phyloP scores from a whole-genome alignment of 2,329 filamentous ascomycete species.

The Aspergillus texensis region DNA sequence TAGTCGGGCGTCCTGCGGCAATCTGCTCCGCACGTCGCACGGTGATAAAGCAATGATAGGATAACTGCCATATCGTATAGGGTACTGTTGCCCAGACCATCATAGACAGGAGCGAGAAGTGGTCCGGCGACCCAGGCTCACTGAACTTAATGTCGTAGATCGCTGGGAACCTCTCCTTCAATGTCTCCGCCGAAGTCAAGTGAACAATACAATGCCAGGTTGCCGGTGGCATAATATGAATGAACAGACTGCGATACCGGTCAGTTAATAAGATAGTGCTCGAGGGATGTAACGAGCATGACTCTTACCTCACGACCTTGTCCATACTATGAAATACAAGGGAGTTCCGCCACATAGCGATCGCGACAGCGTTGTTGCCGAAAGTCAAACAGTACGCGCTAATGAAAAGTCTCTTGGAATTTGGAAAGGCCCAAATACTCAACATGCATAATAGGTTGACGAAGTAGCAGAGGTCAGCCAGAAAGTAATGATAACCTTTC shows the following conservation, averaged over 20 bases:
- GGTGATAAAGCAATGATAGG: conserved; percentile 93
- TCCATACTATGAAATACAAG: conserved; percentile 98
- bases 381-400: conserved; percentile 89
- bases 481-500: conserved; percentile 93
- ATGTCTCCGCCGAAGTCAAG: conserved; percentile 66
- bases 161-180: conserved; percentile 76
- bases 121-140: conserved; percentile 69
- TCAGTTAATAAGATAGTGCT: background rate
- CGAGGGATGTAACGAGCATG: background rate
- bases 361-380: conserved; percentile 95
- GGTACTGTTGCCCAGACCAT: conserved; percentile 91
- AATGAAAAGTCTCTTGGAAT: conserved; percentile 88
- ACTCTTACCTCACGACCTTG: conserved; percentile 79
- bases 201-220: conserved; percentile 92
- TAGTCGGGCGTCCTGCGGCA: conserved; percentile 89
- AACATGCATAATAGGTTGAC: conserved; percentile 85
- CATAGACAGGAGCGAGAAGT: conserved; percentile 83
- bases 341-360: conserved; percentile 99
- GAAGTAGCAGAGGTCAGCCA: conserved; percentile 97
- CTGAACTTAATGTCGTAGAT: conserved; percentile 78
- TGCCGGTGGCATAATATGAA: conserved; percentile 98
- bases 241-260: conserved; percentile 70
- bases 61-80: conserved; percentile 89
- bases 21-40: conserved; percentile 95
- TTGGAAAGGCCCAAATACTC: conserved; percentile 86